Conservation (phyloP, 208 protist species). For the Phytomonas francai region DNA sequence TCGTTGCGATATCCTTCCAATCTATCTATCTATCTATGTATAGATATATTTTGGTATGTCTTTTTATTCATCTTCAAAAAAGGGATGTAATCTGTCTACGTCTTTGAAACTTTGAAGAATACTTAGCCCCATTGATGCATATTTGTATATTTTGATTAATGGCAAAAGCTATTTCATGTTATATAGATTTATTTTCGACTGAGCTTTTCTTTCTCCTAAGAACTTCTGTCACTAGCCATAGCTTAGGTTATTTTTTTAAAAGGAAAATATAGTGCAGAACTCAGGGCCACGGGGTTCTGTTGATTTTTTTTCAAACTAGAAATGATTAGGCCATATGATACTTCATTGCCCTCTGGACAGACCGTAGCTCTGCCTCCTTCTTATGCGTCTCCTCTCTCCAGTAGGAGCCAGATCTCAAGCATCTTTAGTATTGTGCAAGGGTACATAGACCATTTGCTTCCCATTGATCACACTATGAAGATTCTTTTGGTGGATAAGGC, state of each 20-base stretch:
- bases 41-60: constrained; percentile 1
- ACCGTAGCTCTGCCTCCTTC: background rate
- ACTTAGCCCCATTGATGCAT: background rate
- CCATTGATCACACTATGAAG: constrained; percentile 86
- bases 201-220: too few relatives aligned
- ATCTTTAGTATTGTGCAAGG: constrained; percentile 45
- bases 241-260: background rate
- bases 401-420: background rate
- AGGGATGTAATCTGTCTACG: background rate
- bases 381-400: background rate
- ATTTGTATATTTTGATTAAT: constrained; percentile 2
- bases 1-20: background rate
- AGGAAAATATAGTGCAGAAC: background rate
- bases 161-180: background rate
- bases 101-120: background rate
- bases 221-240: too few relatives aligned
- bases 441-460: constrained; percentile 63
- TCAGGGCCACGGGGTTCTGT: background rate
- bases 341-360: background rate
- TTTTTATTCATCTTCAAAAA: constrained; percentile 1
- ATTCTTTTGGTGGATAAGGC: constrained; percentile 93
- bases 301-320: background rate
- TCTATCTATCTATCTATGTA: constrained; percentile 3
- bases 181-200: too few relatives aligned
- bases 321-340: background rate